Percentiles rank a stretch among this genome's conserved stretches.
phyloP scores from a whole-genome alignment of 2,329 filamentous ascomycete species.

The Didymella arachidicola region DNA sequence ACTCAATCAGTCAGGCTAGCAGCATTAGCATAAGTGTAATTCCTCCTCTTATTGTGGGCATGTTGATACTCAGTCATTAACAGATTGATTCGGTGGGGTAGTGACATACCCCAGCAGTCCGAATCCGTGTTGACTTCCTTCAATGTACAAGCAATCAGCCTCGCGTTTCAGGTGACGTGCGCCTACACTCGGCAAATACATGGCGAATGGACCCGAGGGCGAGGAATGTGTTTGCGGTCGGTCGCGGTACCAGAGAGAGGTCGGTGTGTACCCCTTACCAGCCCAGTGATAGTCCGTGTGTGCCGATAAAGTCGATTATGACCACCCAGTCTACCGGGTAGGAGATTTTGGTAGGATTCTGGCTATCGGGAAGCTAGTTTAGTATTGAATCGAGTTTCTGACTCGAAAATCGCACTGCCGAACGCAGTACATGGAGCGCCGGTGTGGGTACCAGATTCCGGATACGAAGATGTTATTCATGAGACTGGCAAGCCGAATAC shows the following conservation, averaged over 20 bases:
- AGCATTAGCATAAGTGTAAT: not conserved
- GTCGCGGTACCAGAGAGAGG: not conserved
- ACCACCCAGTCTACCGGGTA: not conserved
- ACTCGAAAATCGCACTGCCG: not conserved
- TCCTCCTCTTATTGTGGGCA: not conserved
- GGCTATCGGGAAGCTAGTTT: not conserved
- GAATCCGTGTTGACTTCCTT: not conserved
- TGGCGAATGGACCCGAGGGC: not conserved
- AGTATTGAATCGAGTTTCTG: no score
- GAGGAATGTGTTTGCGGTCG: not conserved
- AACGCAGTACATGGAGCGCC: not conserved
- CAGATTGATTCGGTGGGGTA: not conserved
- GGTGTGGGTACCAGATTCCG: not conserved
- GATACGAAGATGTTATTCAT: not conserved
- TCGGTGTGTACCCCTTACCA: not conserved
- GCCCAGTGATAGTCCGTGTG: not conserved
- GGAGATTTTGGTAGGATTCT: not conserved
- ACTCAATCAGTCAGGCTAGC: not conserved
- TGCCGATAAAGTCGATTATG: not conserved
- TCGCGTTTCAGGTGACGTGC: slow-evolving; percentile 11
- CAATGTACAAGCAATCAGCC: not conserved
- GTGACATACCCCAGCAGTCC: not conserved
- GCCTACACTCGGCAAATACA: not conserved
- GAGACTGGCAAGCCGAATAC: not conserved
- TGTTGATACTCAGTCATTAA: not conserved